Evolutionary conservation across 2,329 filamentous ascomycete species (phyloP).

Genomic region (Colletotrichum lupini): DNA sequence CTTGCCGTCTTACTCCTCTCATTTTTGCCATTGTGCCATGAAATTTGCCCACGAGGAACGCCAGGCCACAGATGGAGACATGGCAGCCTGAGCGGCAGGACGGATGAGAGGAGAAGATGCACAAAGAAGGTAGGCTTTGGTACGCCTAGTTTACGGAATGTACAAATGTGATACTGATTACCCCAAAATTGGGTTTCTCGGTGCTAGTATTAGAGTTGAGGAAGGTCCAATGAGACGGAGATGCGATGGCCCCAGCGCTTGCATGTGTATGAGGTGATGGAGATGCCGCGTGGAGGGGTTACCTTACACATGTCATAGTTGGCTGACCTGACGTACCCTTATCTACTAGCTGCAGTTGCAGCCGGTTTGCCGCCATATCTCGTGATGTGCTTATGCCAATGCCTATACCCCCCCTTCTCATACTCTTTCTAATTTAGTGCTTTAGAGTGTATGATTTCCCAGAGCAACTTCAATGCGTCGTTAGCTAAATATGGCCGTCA

Average conservation of each 20-base stretch:
- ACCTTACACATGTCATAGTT: conserved; percentile 13
- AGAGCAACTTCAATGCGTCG: background rate
- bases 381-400: background rate
- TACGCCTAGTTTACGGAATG: background rate
- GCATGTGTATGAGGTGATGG: background rate
- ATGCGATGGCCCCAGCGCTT: background rate
- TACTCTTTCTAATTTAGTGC: background rate
- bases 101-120: background rate
- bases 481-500: background rate
- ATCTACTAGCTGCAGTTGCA: background rate
- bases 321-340: conserved; percentile 8
- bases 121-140: background rate
- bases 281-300: background rate
- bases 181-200: background rate
- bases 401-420: background rate
- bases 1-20: background rate
- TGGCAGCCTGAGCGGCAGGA: background rate
- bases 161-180: no score
- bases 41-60: background rate
- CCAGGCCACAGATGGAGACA: background rate
- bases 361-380: background rate
- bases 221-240: background rate
- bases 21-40: background rate
- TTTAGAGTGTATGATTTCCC: background rate
- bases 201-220: background rate